Evolutionary conservation across 1,139 yeast species (phyloP), one percentile per base, ranked within the genome.

Genomic region (Geotrichum histeridarum): DNA sequence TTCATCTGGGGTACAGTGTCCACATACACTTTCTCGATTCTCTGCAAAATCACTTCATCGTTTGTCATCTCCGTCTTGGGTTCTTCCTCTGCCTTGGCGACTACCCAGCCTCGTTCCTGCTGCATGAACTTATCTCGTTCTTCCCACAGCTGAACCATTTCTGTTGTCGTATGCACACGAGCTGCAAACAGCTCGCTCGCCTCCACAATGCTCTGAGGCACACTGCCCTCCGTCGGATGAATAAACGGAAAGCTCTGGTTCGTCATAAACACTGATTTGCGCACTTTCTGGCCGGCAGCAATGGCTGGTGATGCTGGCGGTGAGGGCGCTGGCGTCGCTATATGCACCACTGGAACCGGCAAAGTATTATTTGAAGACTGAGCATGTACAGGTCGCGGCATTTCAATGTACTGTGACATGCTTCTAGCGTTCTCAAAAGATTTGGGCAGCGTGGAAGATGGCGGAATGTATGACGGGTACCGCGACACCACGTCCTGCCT

Each of bases 261-360:
- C 0, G 93, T 81, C 69, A 87, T 91, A 63, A 84, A 87, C 32
- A 64, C 66, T 55, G 88, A 80, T 61, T 84, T 83, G 60, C 89
- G 78, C 35, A 78, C 77, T 63, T 84, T 86, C 55, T 80, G 85
- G 11, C 86, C 86, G 0, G 70, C 61, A 43, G 66, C 63, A 42
- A 65, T 64, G 41, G 66, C 73, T 30, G 95, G 90, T 1, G 84
- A 79, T 8, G 81, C 69, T 0, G 87, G 84, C 0, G 96, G 96
- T 0, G 95, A 86, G 1, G 96, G 94, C 0, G 86, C 87, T 0
- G 96, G 96, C 0, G 96, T 89, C 0, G 96, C 91, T 14, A 90
- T 77, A 67, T 90, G 96, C 2, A 84, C 72, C 0, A 72, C 76
- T 39, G 86, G 89, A 0, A 81, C 76, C 0, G 88, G 86, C 18